Base-by-base conservation (phyloP, 805 yeast genomes). In the Schwanniomyces occidentalis region DNA sequence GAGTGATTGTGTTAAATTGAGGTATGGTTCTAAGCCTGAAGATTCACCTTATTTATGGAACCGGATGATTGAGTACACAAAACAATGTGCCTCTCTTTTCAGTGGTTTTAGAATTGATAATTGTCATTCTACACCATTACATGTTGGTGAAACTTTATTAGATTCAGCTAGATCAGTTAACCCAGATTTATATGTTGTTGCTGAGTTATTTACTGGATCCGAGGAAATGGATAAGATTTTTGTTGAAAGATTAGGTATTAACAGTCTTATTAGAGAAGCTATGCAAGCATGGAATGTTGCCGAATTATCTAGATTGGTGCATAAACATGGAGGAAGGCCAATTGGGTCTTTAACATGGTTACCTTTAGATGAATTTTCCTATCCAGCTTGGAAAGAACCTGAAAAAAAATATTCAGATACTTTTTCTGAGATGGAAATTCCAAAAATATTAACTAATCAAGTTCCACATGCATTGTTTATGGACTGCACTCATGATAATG, bases 401-500 rank as follows among this genome's bases (percentile, higher is more conserved):
- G 31, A 37, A 4, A 30, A 46, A 4, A 38, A 48, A 34, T 54
- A 51, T 37, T 49, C 54, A 7, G 61, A 52, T 26, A 57, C 71
- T 21, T 69, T 65, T 16, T 77, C 89, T 5, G 89, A 84, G 54
- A 63, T 84, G 41, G 79, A 78, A 40, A 72, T 85, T 31, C 91
- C 95, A 2, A 73, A 72, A 45, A 68, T 77, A 7, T 69, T 91
- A 30, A 69, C 80, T 2, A 71, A 82, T 4, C 76, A 81, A 27
- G 78, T 82, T n/a, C 95, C 95, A 4, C 97, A 89, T 62, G 96
- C 98, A 0, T 68, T 93, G 48, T 84, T 91, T 49, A 91, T 93
- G 97, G 98, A 93, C 54, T 91, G 97, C 52, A 90, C 98, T 2
- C 99, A 91, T 58, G 99, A 91, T 58, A 91, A 91, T 54, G 93